phyloP scores from a whole-genome alignment of 176 grass and related monocot genomes.

The Musa troglodytarum region DNA sequence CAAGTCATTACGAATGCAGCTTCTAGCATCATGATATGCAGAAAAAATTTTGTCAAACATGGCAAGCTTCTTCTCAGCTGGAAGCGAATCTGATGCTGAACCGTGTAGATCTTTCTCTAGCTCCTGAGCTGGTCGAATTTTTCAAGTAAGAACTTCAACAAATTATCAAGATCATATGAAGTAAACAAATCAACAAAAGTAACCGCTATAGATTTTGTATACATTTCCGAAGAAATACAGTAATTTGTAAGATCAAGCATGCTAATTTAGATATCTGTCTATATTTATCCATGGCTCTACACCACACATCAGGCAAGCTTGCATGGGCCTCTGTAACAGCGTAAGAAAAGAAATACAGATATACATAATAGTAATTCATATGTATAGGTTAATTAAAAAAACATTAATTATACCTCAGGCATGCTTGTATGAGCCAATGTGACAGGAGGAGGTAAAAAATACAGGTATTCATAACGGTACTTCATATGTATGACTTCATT shows the following conservation, averaged over 20 bases:
- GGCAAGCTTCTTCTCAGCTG: constrained; percentile 79
- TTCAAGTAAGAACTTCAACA: constrained; percentile 26
- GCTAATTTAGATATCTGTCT: background rate
- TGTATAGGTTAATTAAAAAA: background rate
- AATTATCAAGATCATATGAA: constrained; percentile 19
- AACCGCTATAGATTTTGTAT: background rate
- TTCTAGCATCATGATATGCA: constrained; percentile 95
- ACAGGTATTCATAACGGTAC: background rate
- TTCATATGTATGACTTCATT: background rate
- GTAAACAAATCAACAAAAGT: background rate
- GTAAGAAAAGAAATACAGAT: background rate
- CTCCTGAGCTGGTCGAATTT: constrained; percentile 93
- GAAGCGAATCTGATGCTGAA: constrained; percentile 48
- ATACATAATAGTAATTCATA: background rate
- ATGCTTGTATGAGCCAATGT: background rate
- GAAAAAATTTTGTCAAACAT: constrained; percentile 97
- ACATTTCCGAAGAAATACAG: background rate
- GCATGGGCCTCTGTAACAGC: background rate
- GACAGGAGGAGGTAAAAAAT: background rate
- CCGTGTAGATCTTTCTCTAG: constrained; percentile 76
- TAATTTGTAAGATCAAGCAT: background rate
- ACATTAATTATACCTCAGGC: background rate
- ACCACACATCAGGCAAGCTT: background rate
- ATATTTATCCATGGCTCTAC: background rate
- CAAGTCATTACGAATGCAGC: constrained; percentile 93